A percentile compares a stretch with the other conserved stretches of the same genome.
phyloP scores from a whole-genome alignment of 2,329 filamentous ascomycete genomes.

The Huntiella bhutanensis region DNA sequence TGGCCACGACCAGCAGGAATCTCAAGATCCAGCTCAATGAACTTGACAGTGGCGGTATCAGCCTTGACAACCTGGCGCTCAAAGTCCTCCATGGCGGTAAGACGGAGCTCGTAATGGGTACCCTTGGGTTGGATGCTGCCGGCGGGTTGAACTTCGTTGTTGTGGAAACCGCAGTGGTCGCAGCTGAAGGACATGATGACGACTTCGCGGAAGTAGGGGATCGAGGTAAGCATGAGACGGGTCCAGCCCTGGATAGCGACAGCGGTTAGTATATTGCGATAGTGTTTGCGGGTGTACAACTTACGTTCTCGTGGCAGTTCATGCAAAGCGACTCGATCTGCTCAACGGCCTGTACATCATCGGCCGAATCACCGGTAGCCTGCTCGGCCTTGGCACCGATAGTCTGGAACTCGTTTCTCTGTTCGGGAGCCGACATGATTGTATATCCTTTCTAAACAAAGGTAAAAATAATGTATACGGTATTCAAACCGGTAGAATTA shows the following conservation, averaged over 20 bases:
- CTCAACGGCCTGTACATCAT: constrained; percentile 39
- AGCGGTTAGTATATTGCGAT: constrained; percentile 11
- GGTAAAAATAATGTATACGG: constrained; percentile 16
- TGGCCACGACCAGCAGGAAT: constrained; percentile 81
- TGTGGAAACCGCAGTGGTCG: constrained; percentile 71
- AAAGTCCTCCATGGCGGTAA: constrained; percentile 57
- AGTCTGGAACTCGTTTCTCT: constrained; percentile 39
- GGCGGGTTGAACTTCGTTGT: constrained; percentile 86
- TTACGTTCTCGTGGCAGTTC: constrained; percentile 65
- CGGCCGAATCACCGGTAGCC: constrained; percentile 21
- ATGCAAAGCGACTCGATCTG: constrained; percentile 68
- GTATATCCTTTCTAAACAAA: constrained; percentile 16
- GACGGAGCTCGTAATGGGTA: constrained; percentile 60
- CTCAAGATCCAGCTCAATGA: constrained; percentile 84
- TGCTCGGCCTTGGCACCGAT: constrained; percentile 43
- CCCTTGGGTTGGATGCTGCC: constrained; percentile 84
- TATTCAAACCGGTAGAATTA: not conserved
- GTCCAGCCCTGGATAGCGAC: constrained; percentile 48
- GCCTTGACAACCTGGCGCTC: constrained; percentile 81
- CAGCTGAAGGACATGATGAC: constrained; percentile 95
- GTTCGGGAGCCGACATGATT: constrained; percentile 19
- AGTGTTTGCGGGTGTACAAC: constrained; percentile 13
- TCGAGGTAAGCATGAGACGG: constrained; percentile 69
- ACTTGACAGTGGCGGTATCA: constrained; percentile 66
- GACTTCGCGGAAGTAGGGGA: constrained; percentile 94